Evolutionary conservation across 1,284 basidiomycete genomes (phyloP).

Genomic region (Papiliotrema terrestris): DNA sequence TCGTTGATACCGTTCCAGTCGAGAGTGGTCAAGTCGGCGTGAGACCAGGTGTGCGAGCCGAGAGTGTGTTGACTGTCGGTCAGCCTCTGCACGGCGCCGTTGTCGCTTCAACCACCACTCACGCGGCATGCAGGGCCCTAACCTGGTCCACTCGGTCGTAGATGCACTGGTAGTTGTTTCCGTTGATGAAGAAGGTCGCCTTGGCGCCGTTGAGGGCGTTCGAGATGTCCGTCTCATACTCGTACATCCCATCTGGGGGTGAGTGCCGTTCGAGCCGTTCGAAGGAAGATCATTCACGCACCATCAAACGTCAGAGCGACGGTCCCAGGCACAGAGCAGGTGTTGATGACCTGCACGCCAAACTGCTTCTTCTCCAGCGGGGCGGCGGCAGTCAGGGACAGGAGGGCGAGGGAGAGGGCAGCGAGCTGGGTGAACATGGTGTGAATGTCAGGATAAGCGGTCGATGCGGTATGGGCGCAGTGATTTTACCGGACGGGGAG

Average conservation of each 20-base stretch:
- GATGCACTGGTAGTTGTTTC: constrained; percentile 53
- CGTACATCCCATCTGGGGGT: constrained; percentile 52
- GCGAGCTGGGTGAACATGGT: constrained; percentile 16
- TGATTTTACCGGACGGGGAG: no score
- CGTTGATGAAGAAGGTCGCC: constrained; percentile 32
- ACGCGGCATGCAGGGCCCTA: constrained; percentile 26
- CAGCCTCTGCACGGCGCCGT: not conserved
- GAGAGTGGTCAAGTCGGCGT: constrained; percentile 53
- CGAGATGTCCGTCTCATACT: constrained; percentile 51
- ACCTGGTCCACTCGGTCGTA: constrained; percentile 49
- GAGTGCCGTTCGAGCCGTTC: constrained; percentile 3
- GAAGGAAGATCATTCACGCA: constrained; percentile 14
- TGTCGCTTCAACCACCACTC: constrained; percentile 10
- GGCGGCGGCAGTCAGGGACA: constrained; percentile 4
- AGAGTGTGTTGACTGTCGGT: constrained; percentile 52
- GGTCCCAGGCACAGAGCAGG: constrained; percentile 35
- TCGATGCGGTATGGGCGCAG: not conserved
- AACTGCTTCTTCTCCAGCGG: constrained; percentile 12
- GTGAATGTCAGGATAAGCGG: not conserved
- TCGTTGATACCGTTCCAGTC: constrained; percentile 45
- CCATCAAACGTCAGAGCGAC: constrained; percentile 57
- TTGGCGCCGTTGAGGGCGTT: constrained; percentile 51
- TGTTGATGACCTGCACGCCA: constrained; percentile 28
- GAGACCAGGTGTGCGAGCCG: constrained; percentile 59
- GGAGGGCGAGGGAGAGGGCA: constrained; percentile 7